Base-by-base conservation (phyloP, 2,329 filamentous ascomycete species). In the Colletotrichum cordylinicola region DNA sequence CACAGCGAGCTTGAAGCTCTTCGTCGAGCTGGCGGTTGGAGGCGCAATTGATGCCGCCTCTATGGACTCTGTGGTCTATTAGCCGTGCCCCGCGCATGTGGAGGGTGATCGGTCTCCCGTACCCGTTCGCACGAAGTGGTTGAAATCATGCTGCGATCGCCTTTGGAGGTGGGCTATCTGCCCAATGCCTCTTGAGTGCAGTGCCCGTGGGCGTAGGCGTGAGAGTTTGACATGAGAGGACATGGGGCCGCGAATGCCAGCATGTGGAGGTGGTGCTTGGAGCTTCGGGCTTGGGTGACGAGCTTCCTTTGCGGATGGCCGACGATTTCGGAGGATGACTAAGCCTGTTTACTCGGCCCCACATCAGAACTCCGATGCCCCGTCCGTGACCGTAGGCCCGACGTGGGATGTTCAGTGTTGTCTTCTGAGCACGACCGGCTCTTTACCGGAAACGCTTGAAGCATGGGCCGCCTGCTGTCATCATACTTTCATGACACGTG, bases 1-100 rank as follows among this genome's bases (percentile, higher is more conserved):
- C 69, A 96, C 87, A 6, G 93, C 92, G 67, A 94, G 85, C 37
- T 82, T 83, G 77, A 90, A 88, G 8, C 9, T n/a, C 4, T 2
- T 33, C 4, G n/a, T 37, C 4, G 58, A 13, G 21, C 56, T 13
- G 2, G n/a, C 8, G 8, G 15, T 8, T 15, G 2, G 24, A 6
- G 56, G 21, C 2, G 55, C 13, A 10, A 12, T 33, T 31, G 37
- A 12, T 52, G 27, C 27, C 8, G 58, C 29, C 15, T 73, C 52
- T 15, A 21, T 24, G 43, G 64, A 27, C 27, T 73, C 73, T 27
- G 68, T 15, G 12, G 31, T 60, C 58, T 27, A 61, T 69, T 29
- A 60, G 58, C 29, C 16, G 15, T 21, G 15, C 43, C 43, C 43
- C 43, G 70, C 39, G 33, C 9, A 65, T 7, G 33, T 24, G 24